Conservation (phyloP, 371 early-diverging fungal species). For the Saksenaea vasiformis region DNA sequence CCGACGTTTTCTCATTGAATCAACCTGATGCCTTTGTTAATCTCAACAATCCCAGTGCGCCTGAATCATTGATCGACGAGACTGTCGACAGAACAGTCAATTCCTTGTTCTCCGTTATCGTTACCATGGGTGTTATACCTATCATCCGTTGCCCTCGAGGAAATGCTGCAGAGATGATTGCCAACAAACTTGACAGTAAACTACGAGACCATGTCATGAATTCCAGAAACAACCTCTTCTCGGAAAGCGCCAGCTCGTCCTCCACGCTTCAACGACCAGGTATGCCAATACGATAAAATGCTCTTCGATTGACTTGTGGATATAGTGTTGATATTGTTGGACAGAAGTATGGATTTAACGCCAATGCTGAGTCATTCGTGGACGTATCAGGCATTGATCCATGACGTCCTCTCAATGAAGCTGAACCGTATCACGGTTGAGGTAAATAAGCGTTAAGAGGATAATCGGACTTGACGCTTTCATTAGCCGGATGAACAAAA, state of each 20-base stretch:
- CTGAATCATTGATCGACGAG: slow-evolving; percentile 80
- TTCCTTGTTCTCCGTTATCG: slow-evolving; percentile 89
- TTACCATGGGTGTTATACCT: slow-evolving; percentile 90
- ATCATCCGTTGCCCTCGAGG: slow-evolving; percentile 90
- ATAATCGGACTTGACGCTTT: neutral
- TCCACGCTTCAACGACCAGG: slow-evolving; percentile 57
- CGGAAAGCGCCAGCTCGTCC: slow-evolving; percentile 47
- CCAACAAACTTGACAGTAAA: slow-evolving; percentile 83
- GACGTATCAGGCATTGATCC: slow-evolving; percentile 97
- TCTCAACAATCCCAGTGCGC: slow-evolving; percentile 78
- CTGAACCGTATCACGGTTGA: slow-evolving; percentile 80
- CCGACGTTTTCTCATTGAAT: slow-evolving; percentile 94
- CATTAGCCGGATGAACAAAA: slow-evolving; percentile 73
- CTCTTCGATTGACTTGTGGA: neutral
- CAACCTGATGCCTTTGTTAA: slow-evolving; percentile 77
- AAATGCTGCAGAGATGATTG: slow-evolving; percentile 93
- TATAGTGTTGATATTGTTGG: slow-evolving; percentile 87
- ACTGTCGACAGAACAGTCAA: slow-evolving; percentile 78
- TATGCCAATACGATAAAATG: slow-evolving; percentile 7
- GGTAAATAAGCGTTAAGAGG: slow-evolving; percentile 11
- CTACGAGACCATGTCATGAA: slow-evolving; percentile 91
- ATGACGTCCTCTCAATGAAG: slow-evolving; percentile 93
- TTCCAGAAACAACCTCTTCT: slow-evolving; percentile 78
- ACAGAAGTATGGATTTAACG: slow-evolving; percentile 94
- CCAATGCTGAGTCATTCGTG: slow-evolving; percentile 97